These are phyloP conservation scores for Cystobasidiaceae sp. DNA, from an alignment of 1,284 basidiomycete genomes.

Conservation along the genomic window DNA sequence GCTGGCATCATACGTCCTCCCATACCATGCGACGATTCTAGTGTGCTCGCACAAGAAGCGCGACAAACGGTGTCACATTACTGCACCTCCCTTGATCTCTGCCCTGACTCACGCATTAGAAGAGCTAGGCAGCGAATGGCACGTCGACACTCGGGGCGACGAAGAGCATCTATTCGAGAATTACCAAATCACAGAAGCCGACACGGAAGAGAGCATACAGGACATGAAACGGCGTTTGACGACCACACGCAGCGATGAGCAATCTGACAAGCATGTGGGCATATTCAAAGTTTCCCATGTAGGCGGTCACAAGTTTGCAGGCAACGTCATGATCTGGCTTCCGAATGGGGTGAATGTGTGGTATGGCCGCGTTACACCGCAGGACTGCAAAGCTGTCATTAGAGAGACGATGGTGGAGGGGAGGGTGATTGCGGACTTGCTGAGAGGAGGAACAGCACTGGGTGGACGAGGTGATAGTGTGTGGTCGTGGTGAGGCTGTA, in stretches of 20 bases:
- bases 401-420: constrained; percentile 78
- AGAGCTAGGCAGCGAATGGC: constrained; percentile 50
- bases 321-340: constrained; percentile 83
- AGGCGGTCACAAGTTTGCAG: constrained; percentile 84
- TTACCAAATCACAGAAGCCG: constrained; percentile 51
- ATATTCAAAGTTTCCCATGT: constrained; percentile 75
- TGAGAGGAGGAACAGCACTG: constrained; percentile 61
- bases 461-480: constrained; percentile 26
- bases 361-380: constrained; percentile 88
- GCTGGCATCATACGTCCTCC: constrained; percentile 55
- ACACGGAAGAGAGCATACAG: constrained; percentile 56
- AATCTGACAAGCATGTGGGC: constrained; percentile 57
- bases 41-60: constrained; percentile 86
- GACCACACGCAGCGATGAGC: constrained; percentile 50
- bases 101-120: constrained; percentile 51
- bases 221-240: constrained; percentile 52
- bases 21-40: constrained; percentile 64
- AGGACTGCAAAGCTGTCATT: constrained; percentile 75
- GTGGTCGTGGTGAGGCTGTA: constrained; percentile 30
- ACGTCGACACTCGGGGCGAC: constrained; percentile 55
- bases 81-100: constrained; percentile 70
- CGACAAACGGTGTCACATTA: constrained; percentile 82
- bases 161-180: constrained; percentile 69
- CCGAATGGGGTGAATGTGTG: constrained; percentile 77
- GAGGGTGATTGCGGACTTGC: constrained; percentile 69